phyloP scores from a whole-genome alignment of 208 protist genomes.

The Naegleria gruberi region DNA sequence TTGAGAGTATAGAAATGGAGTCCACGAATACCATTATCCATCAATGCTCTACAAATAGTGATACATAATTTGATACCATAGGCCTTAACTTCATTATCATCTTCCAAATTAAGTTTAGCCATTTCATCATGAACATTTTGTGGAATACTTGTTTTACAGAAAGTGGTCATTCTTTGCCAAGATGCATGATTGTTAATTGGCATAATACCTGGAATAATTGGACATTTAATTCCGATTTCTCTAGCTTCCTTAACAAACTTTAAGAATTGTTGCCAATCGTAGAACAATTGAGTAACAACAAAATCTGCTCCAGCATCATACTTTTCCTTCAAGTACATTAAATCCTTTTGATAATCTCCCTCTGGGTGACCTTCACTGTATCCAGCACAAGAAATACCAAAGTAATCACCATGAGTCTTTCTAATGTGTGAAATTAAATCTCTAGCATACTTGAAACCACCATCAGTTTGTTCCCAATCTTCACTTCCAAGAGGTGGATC shows the following conservation, averaged over 20 bases:
- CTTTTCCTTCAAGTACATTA: conserved; percentile 84
- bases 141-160: conserved; percentile 52
- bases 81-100: conserved; percentile 63
- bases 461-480: conserved; percentile 50
- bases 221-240: conserved; percentile 72
- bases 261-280: conserved; percentile 77
- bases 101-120: conserved; percentile 36
- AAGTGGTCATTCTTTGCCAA: conserved; percentile 54
- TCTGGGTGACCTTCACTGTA: conserved; percentile 83
- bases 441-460: conserved; percentile 71
- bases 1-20: conserved; percentile 91
- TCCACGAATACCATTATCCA: conserved; percentile 55
- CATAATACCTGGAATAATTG: conserved; percentile 85
- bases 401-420: conserved; percentile 81
- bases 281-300: conserved; percentile 95
- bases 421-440: conserved; percentile 88
- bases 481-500: conserved; percentile 50
- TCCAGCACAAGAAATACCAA: conserved; percentile 83
- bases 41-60: conserved; percentile 62
- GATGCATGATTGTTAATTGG: conserved; percentile 65
- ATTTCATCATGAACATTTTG: conserved; percentile 29
- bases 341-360: conserved; percentile 56
- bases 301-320: conserved; percentile 88
- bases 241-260: conserved; percentile 73
- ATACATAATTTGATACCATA: conserved; percentile 56